These are phyloP conservation scores for Populus hybrid DNA, from an alignment of 441 rosid genomes.

Conservation along the genomic window DNA sequence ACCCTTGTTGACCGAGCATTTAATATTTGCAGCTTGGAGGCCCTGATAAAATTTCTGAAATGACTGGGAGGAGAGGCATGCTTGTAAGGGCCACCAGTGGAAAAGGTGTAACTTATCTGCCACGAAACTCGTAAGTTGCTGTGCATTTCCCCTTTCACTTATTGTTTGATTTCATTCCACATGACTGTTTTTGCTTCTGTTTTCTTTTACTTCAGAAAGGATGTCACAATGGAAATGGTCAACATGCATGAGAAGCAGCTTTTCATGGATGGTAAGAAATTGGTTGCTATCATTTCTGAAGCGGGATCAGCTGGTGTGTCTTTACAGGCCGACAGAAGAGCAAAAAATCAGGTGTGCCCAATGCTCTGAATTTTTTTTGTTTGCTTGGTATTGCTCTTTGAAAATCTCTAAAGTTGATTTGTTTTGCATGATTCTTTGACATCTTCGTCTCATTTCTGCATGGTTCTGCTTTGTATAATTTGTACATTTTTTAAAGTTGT, in stretches of 20 bases:
- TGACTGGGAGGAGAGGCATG: slow-evolving; percentile 99
- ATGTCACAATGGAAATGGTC: slow-evolving; percentile 98
- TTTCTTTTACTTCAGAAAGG: slow-evolving; percentile 63
- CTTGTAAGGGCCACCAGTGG: slow-evolving; percentile 94
- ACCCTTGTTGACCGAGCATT: slow-evolving; percentile 16
- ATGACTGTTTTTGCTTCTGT: slow-evolving; percentile 17
- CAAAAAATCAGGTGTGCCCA: slow-evolving; percentile 66
- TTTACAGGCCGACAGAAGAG: slow-evolving; percentile 98
- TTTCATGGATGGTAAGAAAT: slow-evolving; percentile 97
- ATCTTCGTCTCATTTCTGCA: too few species aligned
- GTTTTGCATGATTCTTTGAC: not conserved
- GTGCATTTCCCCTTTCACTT: slow-evolving; percentile 11
- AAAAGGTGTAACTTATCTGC: slow-evolving; percentile 98
- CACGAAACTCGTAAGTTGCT: slow-evolving; percentile 85
- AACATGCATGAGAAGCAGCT: slow-evolving; percentile 99
- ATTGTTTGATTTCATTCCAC: slow-evolving; percentile 18
- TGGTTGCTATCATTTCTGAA: slow-evolving; percentile 97
- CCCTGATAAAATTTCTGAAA: slow-evolving; percentile 96
- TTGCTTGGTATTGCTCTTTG: not conserved
- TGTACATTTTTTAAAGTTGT: too few species aligned
- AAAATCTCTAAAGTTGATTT: not conserved
- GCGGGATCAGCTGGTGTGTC: slow-evolving; percentile 99
- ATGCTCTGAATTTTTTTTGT: not conserved
- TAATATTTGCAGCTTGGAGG: slow-evolving; percentile 85
- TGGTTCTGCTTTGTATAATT: too few species aligned